Evolutionary conservation across 306 rosid species (phyloP), one percentile per base, ranked within the genome.

Genomic region (Arachis stenosperma): DNA sequence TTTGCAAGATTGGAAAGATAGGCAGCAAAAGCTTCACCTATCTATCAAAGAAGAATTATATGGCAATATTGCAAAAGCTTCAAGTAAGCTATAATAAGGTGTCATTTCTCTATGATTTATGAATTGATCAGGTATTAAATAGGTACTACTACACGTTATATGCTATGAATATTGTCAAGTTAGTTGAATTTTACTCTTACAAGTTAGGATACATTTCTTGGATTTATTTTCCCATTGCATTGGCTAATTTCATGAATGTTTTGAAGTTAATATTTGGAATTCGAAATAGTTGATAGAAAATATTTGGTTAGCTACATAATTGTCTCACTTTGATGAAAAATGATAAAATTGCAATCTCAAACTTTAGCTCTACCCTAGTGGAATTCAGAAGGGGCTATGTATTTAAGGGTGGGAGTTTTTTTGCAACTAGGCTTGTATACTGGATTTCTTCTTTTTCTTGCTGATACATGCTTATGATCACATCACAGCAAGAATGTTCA

Each of bases 21-120:
- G 88, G 75, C 91, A 91, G 65, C 79, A 91, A 63, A 91, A 77
- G 84, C 86, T 91, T 63, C 94, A 91, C 75, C 88, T 94, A 64
- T 53, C 88, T 73, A 73, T 53, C 39, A 81, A 83, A 65, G 98
- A 94, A 75, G 68, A 55, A 3, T 83, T 89, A 72, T 75, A 82
- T 84, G 87, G 83, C 12, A 79, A 84, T 75, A 81, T 91, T 30
- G 98, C 97, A 9, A 79, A 86, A 68, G 90, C 22, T 17, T 17
- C 22, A 17, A 17, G 22, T 17, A 17, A 17, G 22, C 22, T 17
- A 17, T 17, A 17, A 17, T 17, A 17, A 17, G 22, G 22, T 17
- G 22, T 17, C 22, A 17, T 17, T 17, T 17, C 22, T 17, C 22
- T 17, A 17, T 17, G 15, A 48, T 48, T 48, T 17, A 6, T 12